Base-by-base conservation (phyloP, 148 eudicot genomes). In the Rheum nobile region DNA sequence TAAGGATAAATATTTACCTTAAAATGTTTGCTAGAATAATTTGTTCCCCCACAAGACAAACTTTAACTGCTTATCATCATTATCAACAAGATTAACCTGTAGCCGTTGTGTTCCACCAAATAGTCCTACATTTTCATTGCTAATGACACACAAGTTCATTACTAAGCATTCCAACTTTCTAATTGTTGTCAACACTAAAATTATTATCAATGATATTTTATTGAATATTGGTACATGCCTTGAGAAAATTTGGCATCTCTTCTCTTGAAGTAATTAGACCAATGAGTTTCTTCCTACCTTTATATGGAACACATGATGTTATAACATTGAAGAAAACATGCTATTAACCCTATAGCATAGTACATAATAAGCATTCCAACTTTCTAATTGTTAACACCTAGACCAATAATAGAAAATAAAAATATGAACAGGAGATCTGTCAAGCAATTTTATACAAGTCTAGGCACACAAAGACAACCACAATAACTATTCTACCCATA, bases 31-130 rank as follows among this genome's bases (percentile, higher is more conserved):
- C 87, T 69, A 95, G 86, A 73, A 87, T 80, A 71, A 85, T 87
- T 85, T 95, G 98, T 78, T 94, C 98, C 97, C 98, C 98, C 98
- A 94, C 37, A 94, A 72, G 39, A 88, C 72, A 81, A 94, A 84
- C 75, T 82, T 82, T 80, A 87, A 78, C 78, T 77, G 75, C 73
- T 79, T 55, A 72, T 90, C 93, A 77, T 91, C 93, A 77, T 87
- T 83, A 78, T 94, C 98, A 75, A 87, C 84, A 72, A 94, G 88
- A 75, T 67, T 83, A 28, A 94, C 83, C 79, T 88, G 90, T 77
- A 82, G 88, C 80, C 89, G 87, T 83, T 87, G 87, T 76, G 78
- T 47, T 80, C 85, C 87, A 78, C 90, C 92, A 77, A 75, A 76
- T 11, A 80, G 75, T 63, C 86, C 96, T 65, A 83, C 83, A 77